Percentiles rank a stretch among this genome's conserved stretches.
These are phyloP conservation scores for Globisporangium polare DNA, from an alignment of 352 stramenopile species.

Conservation along the genomic window DNA sequence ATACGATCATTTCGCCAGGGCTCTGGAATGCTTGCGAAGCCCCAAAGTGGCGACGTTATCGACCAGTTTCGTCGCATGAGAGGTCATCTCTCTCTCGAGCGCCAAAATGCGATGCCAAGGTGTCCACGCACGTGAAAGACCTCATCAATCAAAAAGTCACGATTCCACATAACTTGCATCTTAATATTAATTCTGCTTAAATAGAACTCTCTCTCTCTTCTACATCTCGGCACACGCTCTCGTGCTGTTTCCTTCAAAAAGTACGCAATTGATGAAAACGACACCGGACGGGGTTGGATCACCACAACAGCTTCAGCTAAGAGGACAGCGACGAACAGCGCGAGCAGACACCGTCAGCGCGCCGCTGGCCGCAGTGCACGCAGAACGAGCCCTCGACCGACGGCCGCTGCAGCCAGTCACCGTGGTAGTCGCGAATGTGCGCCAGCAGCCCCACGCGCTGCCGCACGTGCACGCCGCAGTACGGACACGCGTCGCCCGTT, in stretches of 20 bases:
- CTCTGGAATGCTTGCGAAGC: too few species aligned
- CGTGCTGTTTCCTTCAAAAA: neutral
- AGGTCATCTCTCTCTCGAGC: too few species aligned
- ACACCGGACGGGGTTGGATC: neutral
- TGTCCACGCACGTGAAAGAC: too few species aligned
- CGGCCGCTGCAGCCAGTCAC: slow-evolving; percentile 47
- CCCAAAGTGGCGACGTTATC: too few species aligned
- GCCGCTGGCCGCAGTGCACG: slow-evolving; percentile 39
- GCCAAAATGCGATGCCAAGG: too few species aligned
- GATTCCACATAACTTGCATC: neutral
- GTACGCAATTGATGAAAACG: neutral
- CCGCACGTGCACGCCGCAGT: slow-evolving; percentile 42
- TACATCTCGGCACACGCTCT: neutral
- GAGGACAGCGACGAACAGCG: slow-evolving; percentile 23
- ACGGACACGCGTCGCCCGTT: slow-evolving; percentile 44
- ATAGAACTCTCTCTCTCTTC: slow-evolving; percentile 6
- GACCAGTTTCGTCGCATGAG: too few species aligned
- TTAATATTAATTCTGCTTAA: slow-evolving; percentile 13
- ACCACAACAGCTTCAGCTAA: neutral
- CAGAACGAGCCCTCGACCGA: slow-evolving; percentile 50
- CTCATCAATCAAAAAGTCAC: too few species aligned
- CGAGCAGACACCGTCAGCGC: slow-evolving; percentile 34
- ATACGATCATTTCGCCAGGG: neutral
- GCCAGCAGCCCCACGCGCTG: slow-evolving; percentile 32
- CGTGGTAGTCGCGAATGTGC: slow-evolving; percentile 53